These are phyloP conservation scores for Colletotrichum sp. DNA, from an alignment of 2,329 filamentous ascomycete species.

Conservation along the genomic window DNA sequence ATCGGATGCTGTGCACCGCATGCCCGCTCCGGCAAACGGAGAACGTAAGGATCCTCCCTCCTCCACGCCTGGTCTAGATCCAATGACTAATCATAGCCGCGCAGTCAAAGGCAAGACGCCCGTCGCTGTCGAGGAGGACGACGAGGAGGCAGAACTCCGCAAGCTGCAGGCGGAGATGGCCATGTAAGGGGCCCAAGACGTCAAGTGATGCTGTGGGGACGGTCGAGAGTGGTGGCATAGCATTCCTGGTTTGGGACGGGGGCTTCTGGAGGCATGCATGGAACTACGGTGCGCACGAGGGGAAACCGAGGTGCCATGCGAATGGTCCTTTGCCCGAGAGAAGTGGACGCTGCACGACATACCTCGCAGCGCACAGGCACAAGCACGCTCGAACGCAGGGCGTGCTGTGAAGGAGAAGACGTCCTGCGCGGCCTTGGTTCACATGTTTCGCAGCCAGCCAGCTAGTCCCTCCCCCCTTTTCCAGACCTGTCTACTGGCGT, in stretches of 20 bases:
- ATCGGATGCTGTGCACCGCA: conserved; percentile 74
- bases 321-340: neutral
- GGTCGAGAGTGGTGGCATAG: conserved; percentile 14
- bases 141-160: conserved; percentile 93
- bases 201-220: neutral
- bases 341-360: conserved; percentile 7
- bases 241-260: conserved; percentile 17
- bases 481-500: conserved; percentile 18
- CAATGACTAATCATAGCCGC: neutral
- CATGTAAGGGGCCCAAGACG: conserved; percentile 62
- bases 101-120: conserved; percentile 56
- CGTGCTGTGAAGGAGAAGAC: neutral
- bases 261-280: conserved; percentile 4
- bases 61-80: neutral
- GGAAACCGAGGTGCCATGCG: neutral
- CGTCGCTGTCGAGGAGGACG: conserved; percentile 72
- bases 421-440: neutral
- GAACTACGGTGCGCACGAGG: neutral
- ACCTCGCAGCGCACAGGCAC: neutral
- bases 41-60: conserved; percentile 68
- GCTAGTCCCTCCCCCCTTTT: neutral
- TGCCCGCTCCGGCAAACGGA: conserved; percentile 77
- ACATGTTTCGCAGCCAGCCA: neutral
- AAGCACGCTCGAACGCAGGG: neutral
- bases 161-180: conserved; percentile 98